Conservation (phyloP, 306 rosid genomes). For the Sindora glabra region DNA sequence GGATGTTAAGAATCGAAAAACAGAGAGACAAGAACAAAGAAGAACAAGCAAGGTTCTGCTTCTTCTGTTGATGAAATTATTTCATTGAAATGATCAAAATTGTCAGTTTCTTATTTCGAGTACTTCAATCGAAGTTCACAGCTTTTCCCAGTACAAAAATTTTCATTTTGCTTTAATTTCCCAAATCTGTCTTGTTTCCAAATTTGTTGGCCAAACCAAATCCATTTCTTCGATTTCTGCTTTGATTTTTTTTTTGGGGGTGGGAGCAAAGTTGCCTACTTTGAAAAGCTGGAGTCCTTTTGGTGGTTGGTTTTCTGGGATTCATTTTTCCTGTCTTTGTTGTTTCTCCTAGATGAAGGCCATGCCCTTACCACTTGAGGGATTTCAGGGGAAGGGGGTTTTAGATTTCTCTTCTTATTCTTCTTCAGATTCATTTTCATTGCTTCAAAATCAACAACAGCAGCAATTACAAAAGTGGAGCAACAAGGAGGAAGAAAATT, state of each 20-base stretch:
- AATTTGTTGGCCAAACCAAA: conserved; percentile 17
- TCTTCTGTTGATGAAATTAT: background rate
- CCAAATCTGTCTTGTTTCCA: conserved; percentile 9
- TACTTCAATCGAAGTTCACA: background rate
- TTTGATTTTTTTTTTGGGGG: conserved; percentile 25
- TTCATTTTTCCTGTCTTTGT: conserved; percentile 11
- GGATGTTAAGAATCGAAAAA: background rate
- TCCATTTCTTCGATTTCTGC: conserved; percentile 4
- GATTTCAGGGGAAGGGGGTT: conserved; percentile 87
- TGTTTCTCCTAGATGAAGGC: conserved; percentile 75
- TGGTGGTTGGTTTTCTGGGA: conserved; percentile 31
- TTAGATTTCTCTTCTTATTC: conserved; percentile 52
- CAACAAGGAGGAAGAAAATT: conserved; percentile 33
- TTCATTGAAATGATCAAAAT: conserved; percentile 3
- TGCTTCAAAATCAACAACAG: conserved; percentile 25
- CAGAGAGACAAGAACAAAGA: conserved; percentile 11
- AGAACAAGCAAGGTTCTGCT: too few relatives aligned
- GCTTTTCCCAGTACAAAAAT: background rate
- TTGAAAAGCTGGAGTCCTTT: conserved; percentile 51
- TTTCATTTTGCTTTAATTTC: background rate
- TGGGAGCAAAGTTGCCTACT: conserved; percentile 28
- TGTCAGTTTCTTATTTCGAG: background rate
- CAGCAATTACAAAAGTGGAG: conserved; percentile 52
- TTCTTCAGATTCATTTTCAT: conserved; percentile 47
- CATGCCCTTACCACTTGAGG: conserved; percentile 93